These are phyloP conservation scores for Hyphopichia burtonii DNA, from an alignment of 1,139 yeast species.

Conservation along the genomic window DNA sequence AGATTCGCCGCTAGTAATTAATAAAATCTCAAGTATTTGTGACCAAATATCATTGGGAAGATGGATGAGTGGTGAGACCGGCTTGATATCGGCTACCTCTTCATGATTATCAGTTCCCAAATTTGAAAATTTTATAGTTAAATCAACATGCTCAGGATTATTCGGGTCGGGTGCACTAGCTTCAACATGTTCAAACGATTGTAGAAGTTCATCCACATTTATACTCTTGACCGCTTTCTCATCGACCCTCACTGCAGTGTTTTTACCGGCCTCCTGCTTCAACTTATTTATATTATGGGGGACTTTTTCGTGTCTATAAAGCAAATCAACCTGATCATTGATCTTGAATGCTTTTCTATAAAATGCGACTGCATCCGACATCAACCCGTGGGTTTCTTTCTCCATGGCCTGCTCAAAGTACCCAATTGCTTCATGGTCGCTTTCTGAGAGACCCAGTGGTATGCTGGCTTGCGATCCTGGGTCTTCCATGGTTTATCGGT, in stretches of 20 bases:
- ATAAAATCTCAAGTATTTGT: constrained; percentile 52
- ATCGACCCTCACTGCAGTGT: constrained; percentile 26
- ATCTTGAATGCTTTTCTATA: constrained; percentile 73
- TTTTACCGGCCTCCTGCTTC: constrained; percentile 30
- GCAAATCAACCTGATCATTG: constrained; percentile 65
- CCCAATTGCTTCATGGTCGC: constrained; percentile 57
- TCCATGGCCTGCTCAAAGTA: constrained; percentile 70
- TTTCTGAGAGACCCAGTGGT: no score
- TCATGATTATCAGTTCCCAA: constrained; percentile 31
- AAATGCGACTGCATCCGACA: constrained; percentile 75
- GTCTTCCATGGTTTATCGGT: no score
- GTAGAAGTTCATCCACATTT: constrained; percentile 34
- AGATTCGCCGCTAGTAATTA: constrained; percentile 54
- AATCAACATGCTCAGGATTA: constrained; percentile 16
- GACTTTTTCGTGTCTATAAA: constrained; percentile 56
- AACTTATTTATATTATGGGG: constrained; percentile 24
- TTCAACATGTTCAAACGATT: constrained; percentile 28
- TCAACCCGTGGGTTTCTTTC: constrained; percentile 69
- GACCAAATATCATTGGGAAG: constrained; percentile 68
- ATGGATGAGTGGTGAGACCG: constrained; percentile 54
- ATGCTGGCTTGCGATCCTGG: no score
- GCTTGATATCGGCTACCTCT: constrained; percentile 24
- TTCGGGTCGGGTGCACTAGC: constrained; percentile 28
- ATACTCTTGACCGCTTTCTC: constrained; percentile 35
- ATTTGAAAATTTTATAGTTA: constrained; percentile 27